Base-by-base conservation (phyloP, 2,329 filamentous ascomycete species). In the Trichophaea hybrida region DNA sequence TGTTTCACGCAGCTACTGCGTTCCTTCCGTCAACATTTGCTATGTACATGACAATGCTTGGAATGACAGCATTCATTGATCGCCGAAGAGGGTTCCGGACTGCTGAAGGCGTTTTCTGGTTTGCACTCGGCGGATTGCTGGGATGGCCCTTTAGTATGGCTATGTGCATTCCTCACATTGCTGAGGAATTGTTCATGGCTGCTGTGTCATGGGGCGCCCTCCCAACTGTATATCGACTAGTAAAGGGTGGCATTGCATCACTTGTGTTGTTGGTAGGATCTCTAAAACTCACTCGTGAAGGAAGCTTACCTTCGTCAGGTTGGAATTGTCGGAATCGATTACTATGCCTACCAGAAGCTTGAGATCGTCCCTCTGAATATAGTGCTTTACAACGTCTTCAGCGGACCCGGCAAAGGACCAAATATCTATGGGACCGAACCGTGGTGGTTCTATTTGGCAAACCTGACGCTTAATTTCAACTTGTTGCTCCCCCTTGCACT, bases 101-200 rank as follows among this genome's bases (percentile, higher is more conserved):
- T 0, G 83, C 86, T 0, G 78, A 82, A 69, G 93, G 88, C 40
- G 88, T 98, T 62, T 85, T 87, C 72, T 96, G 88, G 84, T 94
- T 97, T 69, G 88, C 87, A 12, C 75, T 88, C 6, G 93, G 88
- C 35, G 86, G 85, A 6, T 78, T 94, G 44, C 74, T 98, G 7
- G 93, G 93, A 0, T 98, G 93, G 93, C 93, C 93, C 0, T 98
- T 98, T 74, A 84, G 89, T 10, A 83, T 84, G 40, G 90, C 88
- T 7, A 76, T 98, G 44, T 82, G 86, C 58, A 73, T 84, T 5
- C 93, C 93, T 0, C 94, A 93, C 69, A 71, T 96, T 33, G 68
- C 84, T 0, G 90, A 96, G 71, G 90, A 96, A 68, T 70, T 81
- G 2, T 70, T 89, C 1, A 69, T 81, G 31, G 76, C 76, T 2